Evolutionary conservation across 495 filamentous ascomycete species (phyloP), one percentile per base, ranked within the genome.

Genomic region (Lichina pygmaea): DNA sequence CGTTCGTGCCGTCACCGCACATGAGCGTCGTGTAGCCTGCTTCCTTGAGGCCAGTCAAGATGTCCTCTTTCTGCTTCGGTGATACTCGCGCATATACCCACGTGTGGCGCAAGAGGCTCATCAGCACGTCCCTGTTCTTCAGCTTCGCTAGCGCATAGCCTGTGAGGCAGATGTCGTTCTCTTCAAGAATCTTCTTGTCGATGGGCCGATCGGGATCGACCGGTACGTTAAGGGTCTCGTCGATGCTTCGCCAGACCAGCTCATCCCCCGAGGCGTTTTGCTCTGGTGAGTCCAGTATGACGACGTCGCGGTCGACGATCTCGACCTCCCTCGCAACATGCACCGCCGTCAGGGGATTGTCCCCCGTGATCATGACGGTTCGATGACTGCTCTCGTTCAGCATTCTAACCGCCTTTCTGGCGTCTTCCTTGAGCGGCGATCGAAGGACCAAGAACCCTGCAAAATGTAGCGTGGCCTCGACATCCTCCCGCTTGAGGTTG

Each of bases 1-100:
- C 89, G 55, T 99, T 99, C 43, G 89, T 99, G 49, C 89, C 89
- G 55, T 99, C 89, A 56, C 89, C 89, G 51, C 86, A 93, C 89
- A 99, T 99, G 53, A 95, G 70, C 12, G 89, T 99, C 33, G 86
- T 92, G 63, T 99, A 99, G 34, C 89, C 89, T 59, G 78, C 77
- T 58, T 92, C 86, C 63, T 93, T 94, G 37, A 99, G 69, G 10
- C 86, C 89, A 31, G 93, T 71, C 34, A 99, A 71, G 56, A 99
- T 99, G 44, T 95, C 91, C 61, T 95, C 89, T 63, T 99, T 99
- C 54, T 99, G 89, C 67, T 91, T 93, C 12, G 89, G 89, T 8
- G 89, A 95, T 34, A 99, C 89, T 52, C 89, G 79, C 52, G 89
- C 91, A 56, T 99, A 99, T 8, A 95, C 89, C 89, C 91, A 95